Base-by-base conservation (phyloP, 2,329 filamentous ascomycete species). In the Microcyclosporella mali region DNA sequence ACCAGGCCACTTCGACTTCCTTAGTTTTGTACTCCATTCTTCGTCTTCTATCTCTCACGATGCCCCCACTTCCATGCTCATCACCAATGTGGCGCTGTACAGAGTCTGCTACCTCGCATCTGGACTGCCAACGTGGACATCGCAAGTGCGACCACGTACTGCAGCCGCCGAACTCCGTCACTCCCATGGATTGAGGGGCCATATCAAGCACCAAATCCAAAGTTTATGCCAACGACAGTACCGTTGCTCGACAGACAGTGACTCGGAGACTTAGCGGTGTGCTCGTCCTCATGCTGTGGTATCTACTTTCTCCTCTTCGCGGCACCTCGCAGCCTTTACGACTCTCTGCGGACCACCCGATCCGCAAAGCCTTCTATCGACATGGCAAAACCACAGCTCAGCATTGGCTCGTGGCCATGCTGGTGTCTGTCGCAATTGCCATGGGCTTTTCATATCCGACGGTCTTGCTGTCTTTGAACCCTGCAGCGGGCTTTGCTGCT, bases 271-370 rank as follows among this genome's bases (percentile, higher is more conserved):
- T 40, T 32, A 42, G 31, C 16, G 31, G 28, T 31, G 31, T 29
- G 30, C n/a, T 30, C 15, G 30, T 40, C 16, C 49, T 45, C n/a
- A 66, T 66, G 63, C 52, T 65, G 19, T 66, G 63, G 63, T 65
- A 63, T 45, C 68, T 88, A 39, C 70, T 88, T 53, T 88, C 84
- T 69, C 84, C 84, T 60, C 71, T 88, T 55, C 76, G 84, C 75
- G 82, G 84, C 70, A 88, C 84, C 45, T 84, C 83, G 53, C 79
- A 86, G 68, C 81, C 83, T 52, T 84, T 84, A 45, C 71, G 75
- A 47, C 75, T 88, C 50, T 67, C 74, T 48, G 69, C 76, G 34
- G 71, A 72, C 42, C 82, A 88, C 63, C 81, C 83, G 32, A 67
- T 88, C 33, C 80, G 83, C 46, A 66, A 66, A 53, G 68, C 70